phyloP scores from a whole-genome alignment of 306 rosid species.

The Quercus robur region DNA sequence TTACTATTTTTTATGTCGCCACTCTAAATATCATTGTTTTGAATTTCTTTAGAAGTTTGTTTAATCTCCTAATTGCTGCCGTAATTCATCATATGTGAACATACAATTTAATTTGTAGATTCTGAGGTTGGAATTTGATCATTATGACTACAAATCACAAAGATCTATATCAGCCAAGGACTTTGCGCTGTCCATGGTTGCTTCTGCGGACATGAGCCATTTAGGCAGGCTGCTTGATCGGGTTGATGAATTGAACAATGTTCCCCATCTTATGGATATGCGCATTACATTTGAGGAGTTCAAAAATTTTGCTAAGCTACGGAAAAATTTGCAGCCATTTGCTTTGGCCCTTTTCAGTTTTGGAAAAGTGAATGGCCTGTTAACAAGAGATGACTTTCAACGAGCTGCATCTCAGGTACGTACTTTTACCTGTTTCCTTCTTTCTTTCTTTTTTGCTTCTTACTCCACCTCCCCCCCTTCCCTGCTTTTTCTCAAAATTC shows the following conservation, averaged over 20 bases:
- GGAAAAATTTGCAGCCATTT: conserved; percentile 62
- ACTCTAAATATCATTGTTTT: not conserved
- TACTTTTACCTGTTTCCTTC: conserved; percentile 9
- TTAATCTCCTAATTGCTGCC: conserved; percentile 12
- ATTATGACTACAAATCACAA: conserved; percentile 72
- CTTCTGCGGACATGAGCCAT: conserved; percentile 71
- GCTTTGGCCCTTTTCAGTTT: conserved; percentile 82
- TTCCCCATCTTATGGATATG: conserved; percentile 45
- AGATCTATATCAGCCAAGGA: conserved; percentile 76
- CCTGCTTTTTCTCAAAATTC: not conserved
- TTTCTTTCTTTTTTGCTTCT: not conserved
- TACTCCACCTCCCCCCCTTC: too few relatives aligned
- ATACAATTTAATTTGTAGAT: conserved; percentile 44
- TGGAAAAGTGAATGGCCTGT: conserved; percentile 70
- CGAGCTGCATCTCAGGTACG: conserved; percentile 85
- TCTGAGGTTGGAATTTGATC: conserved; percentile 70
- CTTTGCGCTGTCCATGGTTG: conserved; percentile 91
- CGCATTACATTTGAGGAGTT: conserved; percentile 76
- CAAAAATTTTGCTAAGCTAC: conserved; percentile 69
- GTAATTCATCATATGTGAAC: conserved; percentile 6
- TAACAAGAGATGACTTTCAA: conserved; percentile 68
- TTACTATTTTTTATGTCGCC: not conserved
- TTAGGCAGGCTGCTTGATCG: conserved; percentile 58
- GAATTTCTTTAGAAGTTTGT: conserved; percentile 13
- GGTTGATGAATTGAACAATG: conserved; percentile 46